phyloP scores from a whole-genome alignment of 371 early-diverging fungal species.

The Blakeslea trispora region DNA sequence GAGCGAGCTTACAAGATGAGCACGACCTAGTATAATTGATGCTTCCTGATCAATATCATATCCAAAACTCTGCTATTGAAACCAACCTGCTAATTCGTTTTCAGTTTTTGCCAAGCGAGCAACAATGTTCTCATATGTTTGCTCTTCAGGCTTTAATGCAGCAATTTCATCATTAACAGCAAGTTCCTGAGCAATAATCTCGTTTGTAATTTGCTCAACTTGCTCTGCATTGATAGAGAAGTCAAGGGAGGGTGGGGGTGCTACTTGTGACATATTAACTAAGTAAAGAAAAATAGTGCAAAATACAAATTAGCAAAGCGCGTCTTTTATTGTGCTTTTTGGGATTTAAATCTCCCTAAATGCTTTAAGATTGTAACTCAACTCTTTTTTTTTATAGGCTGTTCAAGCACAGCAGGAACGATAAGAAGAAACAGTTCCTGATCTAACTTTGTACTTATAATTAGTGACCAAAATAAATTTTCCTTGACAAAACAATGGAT shows the following conservation, averaged over 20 bases:
- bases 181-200: slow-evolving; percentile 41
- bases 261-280: slow-evolving; percentile 30
- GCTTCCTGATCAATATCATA: background rate
- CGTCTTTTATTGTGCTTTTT: no score
- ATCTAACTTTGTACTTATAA: no score
- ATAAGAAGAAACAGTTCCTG: no score
- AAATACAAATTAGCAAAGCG: no score
- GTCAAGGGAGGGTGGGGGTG: slow-evolving; percentile 48
- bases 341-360: background rate
- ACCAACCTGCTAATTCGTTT: slow-evolving; percentile 42
- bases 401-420: no score
- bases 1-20: slow-evolving; percentile 57
- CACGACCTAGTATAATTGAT: slow-evolving; percentile 32
- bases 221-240: slow-evolving; percentile 46
- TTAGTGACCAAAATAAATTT: no score
- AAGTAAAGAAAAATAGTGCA: background rate
- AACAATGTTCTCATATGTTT: slow-evolving; percentile 66
- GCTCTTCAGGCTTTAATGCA: slow-evolving; percentile 48
- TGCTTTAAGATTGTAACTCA: no score
- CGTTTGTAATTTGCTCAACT: slow-evolving; percentile 34
- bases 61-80: background rate
- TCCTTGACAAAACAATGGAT: no score
- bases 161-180: slow-evolving; percentile 53
- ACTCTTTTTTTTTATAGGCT: no score
- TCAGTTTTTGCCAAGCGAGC: slow-evolving; percentile 55